A percentile compares a stretch with the other conserved stretches of the same genome.
These are phyloP conservation scores for Sporothrix humicola DNA, from an alignment of 2,329 filamentous ascomycete genomes.

Conservation along the genomic window DNA sequence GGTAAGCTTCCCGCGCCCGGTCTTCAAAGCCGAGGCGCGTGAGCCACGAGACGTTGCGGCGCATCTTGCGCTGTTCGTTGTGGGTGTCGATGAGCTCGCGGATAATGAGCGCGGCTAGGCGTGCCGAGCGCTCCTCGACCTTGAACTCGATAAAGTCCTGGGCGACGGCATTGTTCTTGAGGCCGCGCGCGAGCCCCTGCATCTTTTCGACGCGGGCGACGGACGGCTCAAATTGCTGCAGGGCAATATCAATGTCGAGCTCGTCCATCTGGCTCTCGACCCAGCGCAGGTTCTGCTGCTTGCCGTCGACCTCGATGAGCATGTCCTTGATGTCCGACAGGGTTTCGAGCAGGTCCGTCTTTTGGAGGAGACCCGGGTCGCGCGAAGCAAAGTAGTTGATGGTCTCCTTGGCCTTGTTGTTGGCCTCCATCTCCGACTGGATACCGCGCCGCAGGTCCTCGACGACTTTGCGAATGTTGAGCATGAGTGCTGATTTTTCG, in stretches of 20 bases:
- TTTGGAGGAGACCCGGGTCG: conserved; percentile 76
- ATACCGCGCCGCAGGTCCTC: conserved; percentile 87
- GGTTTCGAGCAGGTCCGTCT: conserved; percentile 79
- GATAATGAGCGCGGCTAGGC: conserved; percentile 76
- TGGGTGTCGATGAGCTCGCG: conserved; percentile 79
- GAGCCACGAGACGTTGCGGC: conserved; percentile 82
- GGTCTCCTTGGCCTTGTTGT: conserved; percentile 81
- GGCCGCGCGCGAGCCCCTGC: conserved; percentile 74
- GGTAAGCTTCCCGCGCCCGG: conserved; percentile 82
- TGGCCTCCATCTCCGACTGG: conserved; percentile 85
- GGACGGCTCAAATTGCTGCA: conserved; percentile 85
- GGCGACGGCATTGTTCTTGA: conserved; percentile 84
- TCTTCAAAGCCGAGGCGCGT: conserved; percentile 89
- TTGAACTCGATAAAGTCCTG: conserved; percentile 94
- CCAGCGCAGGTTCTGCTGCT: conserved; percentile 94
- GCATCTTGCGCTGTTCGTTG: conserved; percentile 76
- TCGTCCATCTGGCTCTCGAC: conserved; percentile 95
- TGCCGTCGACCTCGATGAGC: conserved; percentile 93
- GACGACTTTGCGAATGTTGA: conserved; percentile 89
- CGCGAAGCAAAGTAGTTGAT: conserved; percentile 85
- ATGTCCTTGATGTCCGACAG: conserved; percentile 82
- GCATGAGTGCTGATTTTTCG: conserved; percentile 80
- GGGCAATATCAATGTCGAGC: conserved; percentile 91
- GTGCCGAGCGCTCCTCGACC: conserved; percentile 81
- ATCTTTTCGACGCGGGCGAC: conserved; percentile 85